Evolutionary conservation across 2,329 filamentous ascomycete genomes (phyloP), one percentile per base, ranked within the genome.

Genomic region (Dothistroma septosporum): DNA sequence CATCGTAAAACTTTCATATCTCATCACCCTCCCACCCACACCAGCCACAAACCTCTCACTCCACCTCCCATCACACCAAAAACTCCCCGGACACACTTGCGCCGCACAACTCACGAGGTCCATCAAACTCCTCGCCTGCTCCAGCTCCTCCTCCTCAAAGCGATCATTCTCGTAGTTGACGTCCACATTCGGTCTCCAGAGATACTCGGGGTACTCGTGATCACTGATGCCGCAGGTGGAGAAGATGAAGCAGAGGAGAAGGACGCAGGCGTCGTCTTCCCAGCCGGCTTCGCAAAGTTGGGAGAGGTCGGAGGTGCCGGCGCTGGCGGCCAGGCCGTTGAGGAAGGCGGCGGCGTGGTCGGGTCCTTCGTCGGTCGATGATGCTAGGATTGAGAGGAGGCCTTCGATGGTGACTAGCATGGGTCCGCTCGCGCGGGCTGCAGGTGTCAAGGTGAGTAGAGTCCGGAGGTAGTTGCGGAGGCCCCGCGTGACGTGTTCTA

Each of bases 321-420:
- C 68, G 37, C 65, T 69, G 14, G 67, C 66, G 32, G 67, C 68
- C n/a, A 76, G 65, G 16, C 73, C 74, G 3, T 68, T 59, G 33
- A 74, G 64, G 59, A 76, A 74, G 8, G 59, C 44, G 33, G 57
- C 53, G 61, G 63, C 55, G 57, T 59, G 11, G 54, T 64, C n/a
- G 46, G 53, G 9, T 57, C 62, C 53, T 49, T 50, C 46, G 24
- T 65, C 75, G 92, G 89, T 80, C 92, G 59, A 55, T n/a, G 50
- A 53, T 33, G 50, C 50, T 33, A 71, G 62, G 1, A 69, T 55
- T 19, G 69, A 62, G 19, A 72, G 44, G 0, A 72, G 64, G 14
- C 68, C 68, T 61, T 74, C 69, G 16, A 74, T 60, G 2, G 68
- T 72, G 24, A 72, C 64, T 12, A 73, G 62, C n/a, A 65, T 60